Base-by-base conservation (phyloP, 1,139 yeast genomes). In the Nakaseomyces sp. region DNA sequence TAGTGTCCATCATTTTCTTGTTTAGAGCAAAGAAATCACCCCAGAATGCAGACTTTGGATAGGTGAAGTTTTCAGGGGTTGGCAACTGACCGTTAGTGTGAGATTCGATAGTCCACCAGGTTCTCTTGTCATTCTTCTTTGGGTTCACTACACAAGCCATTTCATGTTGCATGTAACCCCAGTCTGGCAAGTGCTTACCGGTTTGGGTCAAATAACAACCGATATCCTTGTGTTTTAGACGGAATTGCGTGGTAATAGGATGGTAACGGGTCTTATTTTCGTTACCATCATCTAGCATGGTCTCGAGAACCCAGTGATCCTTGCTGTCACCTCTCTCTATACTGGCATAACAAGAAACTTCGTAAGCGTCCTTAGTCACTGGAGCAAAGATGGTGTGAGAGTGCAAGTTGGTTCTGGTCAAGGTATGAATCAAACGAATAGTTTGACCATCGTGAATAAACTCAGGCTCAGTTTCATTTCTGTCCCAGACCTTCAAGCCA, bases 141-240 rank as follows among this genome's bases (percentile, higher is more conserved):
- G 95, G 84, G 56, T 73, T 73, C 55, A 78, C 81, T 62, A 78
- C 71, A 68, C 99, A 93, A 5, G 81, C 82, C 52, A 91, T 93
- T 70, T 93, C 99, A 57, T 95, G 91, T 71, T 93, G 99, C 67
- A 93, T 81, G 77, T 87, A 93, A 51, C 99, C 99, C 99, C 99
- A 93, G 45, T 79, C 88, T 38, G 99, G 99, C 55, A 88, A 75
- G 43, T 74, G 66, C 54, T 70, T 69, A 50, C 95, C 96, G 40
- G 93, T 74, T 45, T 88, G 89, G 50, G 87, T 82, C 58, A 93
- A 73, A 66, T 91, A 91, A 70, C 98, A 93, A 47, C 81, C 81
- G 64, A 87, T 61, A 29, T 67, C 74, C 49, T 72, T 73, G 60
- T 79, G 79, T 53, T 71, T 78, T 56, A 93, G 73, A 65, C 98